Base-by-base conservation (phyloP, 1,139 yeast species). In the Lodderomyces oxycetoniae region DNA sequence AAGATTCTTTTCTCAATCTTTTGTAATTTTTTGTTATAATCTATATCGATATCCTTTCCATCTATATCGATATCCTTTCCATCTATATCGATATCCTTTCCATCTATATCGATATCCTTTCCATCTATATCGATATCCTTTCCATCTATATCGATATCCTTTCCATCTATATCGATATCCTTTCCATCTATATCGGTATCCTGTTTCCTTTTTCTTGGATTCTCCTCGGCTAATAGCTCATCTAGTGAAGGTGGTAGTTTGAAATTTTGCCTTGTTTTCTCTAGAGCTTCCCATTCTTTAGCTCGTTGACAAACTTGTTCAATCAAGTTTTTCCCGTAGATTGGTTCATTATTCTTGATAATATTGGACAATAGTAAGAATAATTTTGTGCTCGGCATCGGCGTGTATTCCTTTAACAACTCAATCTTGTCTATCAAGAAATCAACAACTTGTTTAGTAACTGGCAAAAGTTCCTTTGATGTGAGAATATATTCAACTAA, bases 211-310 rank as follows among this genome's bases (percentile, higher is more conserved):
- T 35, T 34, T 6, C 16, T 20, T 12, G 36, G 23, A 16, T 13
- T 32, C 32, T 3, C 52, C 8, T 25, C 29, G n/a, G 29, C 55
- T 27, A 54, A 38, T 6, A 56, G 29, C 11, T 52, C 58, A 30
- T 55, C 59, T 21, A 55, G 42, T 3, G 56, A 44, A 1, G 60
- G 60, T 4, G 57, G 56, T 2, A 50, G 44, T 11, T 39, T 47
- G 31, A 43, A 53, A 20, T 34, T 15, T 19, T 29, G 26, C 23
- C 26, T 35, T 38, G 9, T 12, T 27, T 3, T 16, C 24, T 27
- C 27, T n/a, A n/a, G n/a, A n/a, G n/a, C n/a, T n/a, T n/a, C n/a
- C n/a, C n/a, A n/a, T n/a, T 17, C n/a, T 16, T 12, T 22, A 23
- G 25, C 5, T 17, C 26, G 17, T 27, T 14, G 5, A 21, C 30